Evolutionary conservation across 2,329 filamentous ascomycete genomes (phyloP), one percentile per base, ranked within the genome.

Genomic region (Colletotrichum shisoi): DNA sequence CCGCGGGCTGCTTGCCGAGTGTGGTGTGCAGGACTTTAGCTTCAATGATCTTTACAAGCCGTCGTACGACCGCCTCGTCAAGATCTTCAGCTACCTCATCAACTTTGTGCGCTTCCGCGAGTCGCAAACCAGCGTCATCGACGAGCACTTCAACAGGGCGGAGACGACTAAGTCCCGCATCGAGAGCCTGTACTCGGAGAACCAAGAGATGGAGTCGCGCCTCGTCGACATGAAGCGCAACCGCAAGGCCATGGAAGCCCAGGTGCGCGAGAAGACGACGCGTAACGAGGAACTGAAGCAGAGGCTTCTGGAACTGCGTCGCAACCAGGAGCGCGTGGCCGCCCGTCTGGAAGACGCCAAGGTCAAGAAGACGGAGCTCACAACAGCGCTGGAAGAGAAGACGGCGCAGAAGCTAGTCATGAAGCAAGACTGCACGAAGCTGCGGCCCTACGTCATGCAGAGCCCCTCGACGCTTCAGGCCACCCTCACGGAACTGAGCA

Each of bases 51-150:
- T 99, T 6, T 94, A 96, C 76, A 91, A 91, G 76, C 95, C 95
- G 17, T 96, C 93, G 1, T 92, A 96, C 75, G 91, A 92, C 65
- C 91, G 95, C 51, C 85, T 98, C 15, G 91, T 94, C 74, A 96
- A 95, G 81, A 96, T 98, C 74, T 95, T 99, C 77, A 96, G 92
- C 71, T 97, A 97, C 79, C 87, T 98, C 70, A 99, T 99, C 83
- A 99, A 99, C 80, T 99, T 99, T 79, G 94, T 98, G 72, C 89
- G 95, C 60, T 99, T 98, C 80, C 91, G 95, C 73, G 94, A 97
- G 80, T 93, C 91, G 69, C 94, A 98, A 78, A 96, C 93, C 1
- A 83, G 84, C 45, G 88, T 95, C 37, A 97, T 98, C 70, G 94
- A 97, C 76, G 88, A 96, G 76, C 91, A 98, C 79, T 95, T 95